Evolutionary conservation across 345 rosid species (phyloP).

Genomic region (Eucalyptus shirleyi): DNA sequence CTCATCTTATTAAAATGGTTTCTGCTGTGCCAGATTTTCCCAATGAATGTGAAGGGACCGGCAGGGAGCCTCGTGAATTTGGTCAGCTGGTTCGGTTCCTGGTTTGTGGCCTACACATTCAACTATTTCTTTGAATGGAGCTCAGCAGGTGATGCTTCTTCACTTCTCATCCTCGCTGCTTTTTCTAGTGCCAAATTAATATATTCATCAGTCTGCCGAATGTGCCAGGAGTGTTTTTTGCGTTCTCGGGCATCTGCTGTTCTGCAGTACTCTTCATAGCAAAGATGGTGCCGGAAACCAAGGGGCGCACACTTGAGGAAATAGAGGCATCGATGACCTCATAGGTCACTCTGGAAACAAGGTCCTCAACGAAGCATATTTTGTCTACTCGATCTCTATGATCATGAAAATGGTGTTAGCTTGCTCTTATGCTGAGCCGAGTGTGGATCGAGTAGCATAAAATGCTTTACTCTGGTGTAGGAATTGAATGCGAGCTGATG

Average conservation of each 20-base stretch:
- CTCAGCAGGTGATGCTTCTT: conserved; percentile 8
- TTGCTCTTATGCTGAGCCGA: not conserved
- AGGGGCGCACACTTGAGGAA: conserved; percentile 38
- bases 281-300: conserved; percentile 37
- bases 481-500: no score
- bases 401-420: not conserved
- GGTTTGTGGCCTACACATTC: conserved; percentile 13
- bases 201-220: not conserved
- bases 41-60: conserved; percentile 9
- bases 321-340: conserved; percentile 21
- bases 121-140: conserved; percentile 20
- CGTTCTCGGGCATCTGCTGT: conserved; percentile 12
- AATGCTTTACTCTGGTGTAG: not conserved
- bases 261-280: conserved; percentile 20
- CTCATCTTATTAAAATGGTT: not conserved
- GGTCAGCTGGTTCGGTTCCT: conserved; percentile 5
- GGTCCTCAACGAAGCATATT: not conserved
- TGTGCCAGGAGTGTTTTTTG: not conserved
- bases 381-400: not conserved
- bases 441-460: not conserved
- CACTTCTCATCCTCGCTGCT: not conserved
- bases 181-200: not conserved
- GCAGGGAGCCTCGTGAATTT: conserved; percentile 15
- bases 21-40: conserved; percentile 11
- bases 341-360: not conserved